Evolutionary conservation across 768 basidiomycete species (phyloP).

Genomic region (Termitomyces sp.): DNA sequence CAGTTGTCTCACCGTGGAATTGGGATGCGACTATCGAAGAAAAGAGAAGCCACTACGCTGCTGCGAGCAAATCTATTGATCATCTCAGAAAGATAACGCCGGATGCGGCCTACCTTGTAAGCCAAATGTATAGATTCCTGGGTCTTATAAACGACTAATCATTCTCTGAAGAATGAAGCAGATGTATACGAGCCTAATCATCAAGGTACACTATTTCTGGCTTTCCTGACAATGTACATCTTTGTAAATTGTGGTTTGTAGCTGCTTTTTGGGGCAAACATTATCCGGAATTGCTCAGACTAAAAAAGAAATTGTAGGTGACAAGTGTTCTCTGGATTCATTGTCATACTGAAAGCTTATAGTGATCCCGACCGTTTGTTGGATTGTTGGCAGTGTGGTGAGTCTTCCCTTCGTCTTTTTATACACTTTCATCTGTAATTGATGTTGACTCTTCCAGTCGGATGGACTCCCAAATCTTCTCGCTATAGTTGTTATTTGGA

Average conservation of each 20-base stretch:
- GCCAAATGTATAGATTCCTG: slow-evolving; percentile 8
- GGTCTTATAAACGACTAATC: background rate
- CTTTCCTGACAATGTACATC: background rate
- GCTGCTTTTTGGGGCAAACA: slow-evolving; percentile 40
- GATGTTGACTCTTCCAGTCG: slow-evolving; percentile 24
- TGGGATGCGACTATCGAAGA: slow-evolving; percentile 37
- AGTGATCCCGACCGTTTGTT: slow-evolving; percentile 43
- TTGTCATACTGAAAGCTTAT: background rate
- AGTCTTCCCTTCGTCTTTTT: slow-evolving; percentile 8
- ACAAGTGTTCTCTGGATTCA: background rate
- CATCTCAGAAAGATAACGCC: slow-evolving; percentile 32
- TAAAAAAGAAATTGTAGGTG: slow-evolving; percentile 44
- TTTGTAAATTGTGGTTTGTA: slow-evolving; percentile 4
- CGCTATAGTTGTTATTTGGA: slow-evolving; percentile 29
- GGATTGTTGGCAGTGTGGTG: slow-evolving; percentile 48
- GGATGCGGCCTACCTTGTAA: slow-evolving; percentile 38
- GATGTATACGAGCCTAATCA: slow-evolving; percentile 43
- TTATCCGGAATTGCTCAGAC: slow-evolving; percentile 30
- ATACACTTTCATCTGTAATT: background rate
- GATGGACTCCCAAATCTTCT: slow-evolving; percentile 26
- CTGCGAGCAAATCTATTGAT: slow-evolving; percentile 31
- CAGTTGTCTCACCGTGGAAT: slow-evolving; percentile 35
- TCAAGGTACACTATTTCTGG: slow-evolving; percentile 23
- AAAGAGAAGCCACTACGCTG: slow-evolving; percentile 25
- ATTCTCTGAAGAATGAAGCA: slow-evolving; percentile 34